These are phyloP conservation scores for Fistulina hepatica DNA, from an alignment of 1,284 basidiomycete genomes.

Conservation along the genomic window DNA sequence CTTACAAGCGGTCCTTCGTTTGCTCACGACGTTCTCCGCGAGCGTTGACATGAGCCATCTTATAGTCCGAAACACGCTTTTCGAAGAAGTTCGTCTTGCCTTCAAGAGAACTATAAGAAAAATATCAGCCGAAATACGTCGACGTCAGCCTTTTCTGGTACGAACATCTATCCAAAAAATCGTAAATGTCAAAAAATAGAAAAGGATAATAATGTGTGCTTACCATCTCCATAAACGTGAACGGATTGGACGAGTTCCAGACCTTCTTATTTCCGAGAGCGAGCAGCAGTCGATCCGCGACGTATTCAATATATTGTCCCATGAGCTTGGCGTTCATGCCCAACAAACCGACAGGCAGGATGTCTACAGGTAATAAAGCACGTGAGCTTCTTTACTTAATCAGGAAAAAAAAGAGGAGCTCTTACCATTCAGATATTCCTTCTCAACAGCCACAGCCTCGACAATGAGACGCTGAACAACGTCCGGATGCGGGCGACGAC, in stretches of 20 bases:
- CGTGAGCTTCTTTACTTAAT: too few relatives aligned
- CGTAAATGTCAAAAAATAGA: too few relatives aligned
- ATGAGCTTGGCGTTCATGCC: constrained; percentile 65
- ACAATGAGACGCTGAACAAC: constrained; percentile 52
- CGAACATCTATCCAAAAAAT: too few relatives aligned
- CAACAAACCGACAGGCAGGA: constrained; percentile 43
- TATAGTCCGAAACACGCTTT: constrained; percentile 82
- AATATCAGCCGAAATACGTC: too few relatives aligned
- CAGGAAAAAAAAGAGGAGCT: too few relatives aligned
- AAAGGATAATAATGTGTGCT: too few relatives aligned
- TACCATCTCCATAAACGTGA: constrained; percentile 94
- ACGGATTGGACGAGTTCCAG: constrained; percentile 72
- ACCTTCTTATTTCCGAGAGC: constrained; percentile 77
- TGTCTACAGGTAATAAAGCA: constrained; percentile 25
- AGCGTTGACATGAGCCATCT: not conserved
- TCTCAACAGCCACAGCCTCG: constrained; percentile 63
- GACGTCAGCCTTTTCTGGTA: too few relatives aligned
- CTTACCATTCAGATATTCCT: constrained; percentile 55
- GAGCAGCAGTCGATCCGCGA: constrained; percentile 74
- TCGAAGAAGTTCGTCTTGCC: constrained; percentile 78
- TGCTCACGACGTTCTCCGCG: too few relatives aligned
- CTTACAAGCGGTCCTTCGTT: too few relatives aligned
- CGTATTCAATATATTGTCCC: constrained; percentile 80
- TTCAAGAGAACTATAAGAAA: constrained; percentile 71
- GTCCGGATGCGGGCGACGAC: constrained; percentile 43